Base-by-base conservation (phyloP, 1,139 yeast genomes). In the Debaryomyces sp. region DNA sequence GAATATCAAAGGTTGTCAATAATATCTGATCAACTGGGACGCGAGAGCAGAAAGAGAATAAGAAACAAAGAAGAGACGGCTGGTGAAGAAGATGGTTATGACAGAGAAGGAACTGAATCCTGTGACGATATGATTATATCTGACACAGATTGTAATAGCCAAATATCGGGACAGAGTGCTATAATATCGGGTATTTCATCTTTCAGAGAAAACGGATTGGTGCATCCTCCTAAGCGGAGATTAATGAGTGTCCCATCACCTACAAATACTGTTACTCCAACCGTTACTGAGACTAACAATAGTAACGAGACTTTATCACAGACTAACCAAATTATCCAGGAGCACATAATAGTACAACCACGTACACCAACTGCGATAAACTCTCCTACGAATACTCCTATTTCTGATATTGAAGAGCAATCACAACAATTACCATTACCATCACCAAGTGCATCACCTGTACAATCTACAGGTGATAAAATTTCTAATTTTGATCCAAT, bases 361-460 rank as follows among this genome's bases (percentile, higher is more conserved):
- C 60, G 72, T 36, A 69, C 74, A 1, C 72, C 75, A 1, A 63
- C 60, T 21, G 68, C 60, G 4, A 56, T 67, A 41, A 67, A 66
- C 46, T 67, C 73, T 1, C 73, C 73, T 9, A 59, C 73, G 0
- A 70, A 63, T 42, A 69, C 77, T 7, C 78, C 78, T 0, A 59
- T 71, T 4, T 68, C 75, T 8, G 79, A 73, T 46, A 58, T 67
- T 17, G 76, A 71, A 39, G 73, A 70, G 15, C 67, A 60, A 34
- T 65, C 70, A 1, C 77, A 70, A 46, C 82, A 75, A 50, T 67
- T 81, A 17, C 87, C 87, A 0, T 68, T 84, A 27, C 89, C 89
- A 0, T 83, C 87, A 5, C 89, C 89, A 0, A 80, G 85, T 57
- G 89, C 89, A 1, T 82, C 88, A 0, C 89, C 89, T 0, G 77